Evolutionary conservation across 2,329 filamentous ascomycete species (phyloP), one percentile per base, ranked within the genome.

Genomic region (Rhytidhysteron rufulum): DNA sequence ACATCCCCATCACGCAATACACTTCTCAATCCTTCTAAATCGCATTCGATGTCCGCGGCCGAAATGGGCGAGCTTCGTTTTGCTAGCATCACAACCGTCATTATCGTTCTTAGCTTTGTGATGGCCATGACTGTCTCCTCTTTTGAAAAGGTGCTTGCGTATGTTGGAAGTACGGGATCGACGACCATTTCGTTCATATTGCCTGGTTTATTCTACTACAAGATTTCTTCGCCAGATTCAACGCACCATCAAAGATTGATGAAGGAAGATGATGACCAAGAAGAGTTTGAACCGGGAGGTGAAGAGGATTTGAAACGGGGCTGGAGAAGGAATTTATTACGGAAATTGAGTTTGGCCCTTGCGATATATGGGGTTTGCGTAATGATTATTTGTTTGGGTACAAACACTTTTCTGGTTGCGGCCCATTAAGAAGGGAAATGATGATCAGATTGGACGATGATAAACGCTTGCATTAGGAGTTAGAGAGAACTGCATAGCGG

Each of bases 131-230:
- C 88, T 0, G 90, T 98, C 3, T 86, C 82, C 16, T 93, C 85
- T 10, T 77, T 98, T 3, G 90, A 95, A 60, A 85, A 87, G 34
- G 90, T 98, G 1, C 77, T 98, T 0, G 91, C 93, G 0, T 98
- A 96, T 53, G 93, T 98, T 9, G 93, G 93, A 27, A 89, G 85
- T 54, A 98, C 93, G 0, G 93, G 93, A 39, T 91, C 85, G 37
- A 98, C 93, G 0, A 88, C 88, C 45, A 98, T 98, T 55, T 95
- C 88, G 46, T 98, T 98, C 63, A 97, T 98, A 50, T 76, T 98
- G 0, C 93, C 93, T 0, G 93, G 93, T 0, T 69, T 98, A 4
- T 98, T 98, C 66, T 98, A 97, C 67, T 98, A 97, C 71, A 97
- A 97, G 68, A 97, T 98, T 44, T 94, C 88, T 10, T 82, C 88